Evolutionary conservation across 169 alveolate species (phyloP).

Genomic region (Eimeria necatrix): DNA sequence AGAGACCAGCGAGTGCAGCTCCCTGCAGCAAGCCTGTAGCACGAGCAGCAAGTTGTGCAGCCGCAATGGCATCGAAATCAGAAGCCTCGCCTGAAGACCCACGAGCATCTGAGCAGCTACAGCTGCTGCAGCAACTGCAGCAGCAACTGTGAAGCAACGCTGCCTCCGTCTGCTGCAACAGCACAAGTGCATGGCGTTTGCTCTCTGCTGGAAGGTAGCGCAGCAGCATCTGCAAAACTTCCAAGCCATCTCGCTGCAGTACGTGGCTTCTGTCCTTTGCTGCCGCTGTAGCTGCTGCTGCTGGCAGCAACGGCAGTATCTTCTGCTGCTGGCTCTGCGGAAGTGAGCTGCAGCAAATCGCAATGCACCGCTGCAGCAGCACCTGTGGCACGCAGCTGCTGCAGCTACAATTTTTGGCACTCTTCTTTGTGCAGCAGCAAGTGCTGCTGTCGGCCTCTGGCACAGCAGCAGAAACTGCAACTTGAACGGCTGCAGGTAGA

Average conservation of each 20-base stretch:
- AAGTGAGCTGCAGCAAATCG: conserved; percentile 23
- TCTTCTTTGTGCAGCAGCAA: conserved; percentile 3
- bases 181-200: background rate
- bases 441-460: background rate
- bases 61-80: background rate
- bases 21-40: conserved; percentile 52
- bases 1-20: conserved; percentile 22
- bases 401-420: background rate
- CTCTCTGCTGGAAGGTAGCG: too few species aligned
- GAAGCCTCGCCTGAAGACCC: background rate
- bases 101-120: background rate
- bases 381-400: background rate
- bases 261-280: background rate
- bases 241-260: conserved; percentile 23
- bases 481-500: conserved; percentile 16
- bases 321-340: conserved; percentile 5
- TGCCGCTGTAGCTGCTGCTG: conserved; percentile 47
- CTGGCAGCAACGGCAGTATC: background rate
- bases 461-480: background rate
- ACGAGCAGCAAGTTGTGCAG: conserved; percentile 6
- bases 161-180: background rate
- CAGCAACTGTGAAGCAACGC: background rate
- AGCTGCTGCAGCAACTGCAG: conserved; percentile 23
- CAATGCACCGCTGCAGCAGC: conserved; percentile 14
- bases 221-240: conserved; percentile 27